Percentiles rank a stretch among this genome's conserved stretches.
Conservation (phyloP, 192 early-diverging fungal genomes). For the Lobosporangium transversale region DNA sequence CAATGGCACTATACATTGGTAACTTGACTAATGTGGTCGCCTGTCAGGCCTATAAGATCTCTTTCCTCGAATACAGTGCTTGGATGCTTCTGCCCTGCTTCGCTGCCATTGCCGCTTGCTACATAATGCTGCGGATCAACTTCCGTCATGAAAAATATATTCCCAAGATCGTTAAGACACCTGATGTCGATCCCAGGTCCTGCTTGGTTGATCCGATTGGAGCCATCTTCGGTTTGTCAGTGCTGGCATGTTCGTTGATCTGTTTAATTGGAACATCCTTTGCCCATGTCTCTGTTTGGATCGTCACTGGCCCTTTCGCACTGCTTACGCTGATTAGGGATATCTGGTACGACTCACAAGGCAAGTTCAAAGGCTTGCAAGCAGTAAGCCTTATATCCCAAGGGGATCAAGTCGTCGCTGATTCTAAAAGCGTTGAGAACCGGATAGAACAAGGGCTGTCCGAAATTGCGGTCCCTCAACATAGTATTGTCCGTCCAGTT, state of each 20-base stretch:
- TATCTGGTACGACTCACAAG: slow-evolving; percentile 60
- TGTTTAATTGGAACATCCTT: slow-evolving; percentile 76
- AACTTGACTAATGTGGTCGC: slow-evolving; percentile 92
- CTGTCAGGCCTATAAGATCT: slow-evolving; percentile 78
- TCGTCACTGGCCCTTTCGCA: slow-evolving; percentile 83
- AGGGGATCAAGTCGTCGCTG: not conserved
- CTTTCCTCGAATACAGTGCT: slow-evolving; percentile 79
- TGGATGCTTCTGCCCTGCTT: slow-evolving; percentile 87
- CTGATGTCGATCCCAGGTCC: slow-evolving; percentile 60
- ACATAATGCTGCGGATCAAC: slow-evolving; percentile 60
- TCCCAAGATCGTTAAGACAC: slow-evolving; percentile 52
- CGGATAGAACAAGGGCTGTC: slow-evolving; percentile 28
- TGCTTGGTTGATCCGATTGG: slow-evolving; percentile 66
- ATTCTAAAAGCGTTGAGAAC: not conserved
- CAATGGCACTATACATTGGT: slow-evolving; percentile 87
- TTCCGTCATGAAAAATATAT: slow-evolving; percentile 63
- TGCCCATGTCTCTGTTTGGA: slow-evolving; percentile 76
- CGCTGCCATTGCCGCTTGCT: slow-evolving; percentile 62
- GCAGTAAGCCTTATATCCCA: not conserved
- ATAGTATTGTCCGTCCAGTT: slow-evolving; percentile 16
- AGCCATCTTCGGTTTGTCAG: slow-evolving; percentile 68
- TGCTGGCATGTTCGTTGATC: slow-evolving; percentile 68
- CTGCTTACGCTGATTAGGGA: slow-evolving; percentile 68
- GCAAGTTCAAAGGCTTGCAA: slow-evolving; percentile 26
- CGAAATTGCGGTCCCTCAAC: slow-evolving; percentile 18